Evolutionary conservation across 1,139 yeast genomes (phyloP).

Genomic region (Yamadazyma aaseri): DNA sequence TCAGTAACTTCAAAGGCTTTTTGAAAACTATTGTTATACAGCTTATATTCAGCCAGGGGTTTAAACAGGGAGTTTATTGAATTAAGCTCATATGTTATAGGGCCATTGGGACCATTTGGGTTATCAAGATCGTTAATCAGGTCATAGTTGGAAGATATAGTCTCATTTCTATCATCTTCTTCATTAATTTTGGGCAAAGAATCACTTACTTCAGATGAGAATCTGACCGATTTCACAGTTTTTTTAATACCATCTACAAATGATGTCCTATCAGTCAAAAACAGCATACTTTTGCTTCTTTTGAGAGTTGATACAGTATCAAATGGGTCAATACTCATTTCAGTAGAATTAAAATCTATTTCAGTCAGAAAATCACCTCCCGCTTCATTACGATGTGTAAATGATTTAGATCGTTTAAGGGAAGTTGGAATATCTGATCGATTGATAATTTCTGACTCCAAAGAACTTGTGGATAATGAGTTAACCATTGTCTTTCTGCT

Average conservation of each 20-base stretch:
- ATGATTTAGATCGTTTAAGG: slow-evolving; percentile 8
- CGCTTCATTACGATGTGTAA: slow-evolving; percentile 4
- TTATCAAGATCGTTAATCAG: too few species aligned
- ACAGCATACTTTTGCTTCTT: slow-evolving; percentile 12
- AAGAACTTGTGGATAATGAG: slow-evolving; percentile 1
- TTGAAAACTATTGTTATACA: too few species aligned
- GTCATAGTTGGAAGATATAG: too few species aligned
- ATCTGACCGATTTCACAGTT: slow-evolving; percentile 11
- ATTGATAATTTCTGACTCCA: slow-evolving; percentile 5
- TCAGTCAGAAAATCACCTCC: neutral
- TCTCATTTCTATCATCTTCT: too few species aligned
- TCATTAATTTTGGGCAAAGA: neutral
- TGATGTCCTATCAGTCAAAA: neutral
- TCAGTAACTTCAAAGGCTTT: too few species aligned
- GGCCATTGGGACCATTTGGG: too few species aligned
- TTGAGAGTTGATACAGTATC: slow-evolving; percentile 8
- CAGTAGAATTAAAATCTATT: slow-evolving; percentile 7
- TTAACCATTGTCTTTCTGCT: neutral
- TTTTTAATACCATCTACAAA: slow-evolving; percentile 4
- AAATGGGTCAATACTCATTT: slow-evolving; percentile 16
- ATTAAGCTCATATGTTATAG: too few species aligned
- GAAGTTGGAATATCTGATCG: slow-evolving; percentile 8
- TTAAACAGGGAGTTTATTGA: too few species aligned
- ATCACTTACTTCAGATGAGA: slow-evolving; percentile 4
- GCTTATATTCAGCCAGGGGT: too few species aligned